Evolutionary conservation across 441 rosid species (phyloP).

Genomic region (Rhodomyrtus psidioides): DNA sequence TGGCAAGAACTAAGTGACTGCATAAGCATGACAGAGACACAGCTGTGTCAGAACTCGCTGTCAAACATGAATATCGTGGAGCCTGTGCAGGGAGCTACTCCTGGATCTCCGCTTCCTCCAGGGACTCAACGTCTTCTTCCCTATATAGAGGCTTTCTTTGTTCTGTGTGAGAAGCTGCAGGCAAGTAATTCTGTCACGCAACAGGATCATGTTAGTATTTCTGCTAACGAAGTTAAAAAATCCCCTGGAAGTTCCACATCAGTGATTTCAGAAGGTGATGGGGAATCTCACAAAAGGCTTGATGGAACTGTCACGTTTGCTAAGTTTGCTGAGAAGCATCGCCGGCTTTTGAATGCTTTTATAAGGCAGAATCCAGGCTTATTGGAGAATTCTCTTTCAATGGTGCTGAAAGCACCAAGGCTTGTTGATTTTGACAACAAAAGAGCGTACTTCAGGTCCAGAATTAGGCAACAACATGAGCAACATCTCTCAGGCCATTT

Average conservation of each 20-base stretch:
- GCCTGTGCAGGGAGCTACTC: slow-evolving; percentile 41
- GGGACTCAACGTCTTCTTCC: slow-evolving; percentile 95
- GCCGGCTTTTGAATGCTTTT: slow-evolving; percentile 86
- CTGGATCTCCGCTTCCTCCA: slow-evolving; percentile 71
- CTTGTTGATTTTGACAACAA: slow-evolving; percentile 98
- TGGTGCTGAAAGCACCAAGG: slow-evolving; percentile 94
- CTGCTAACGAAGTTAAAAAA: slow-evolving; percentile 83
- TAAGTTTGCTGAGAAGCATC: slow-evolving; percentile 94
- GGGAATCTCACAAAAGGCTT: slow-evolving; percentile 56
- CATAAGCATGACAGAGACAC: slow-evolving; percentile 75
- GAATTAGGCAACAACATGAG: slow-evolving; percentile 87
- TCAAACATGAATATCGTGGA: slow-evolving; percentile 48
- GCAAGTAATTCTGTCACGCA: slow-evolving; percentile 41
- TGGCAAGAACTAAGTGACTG: slow-evolving; percentile 96
- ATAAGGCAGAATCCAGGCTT: slow-evolving; percentile 83
- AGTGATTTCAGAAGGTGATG: slow-evolving; percentile 18
- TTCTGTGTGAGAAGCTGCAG: slow-evolving; percentile 87
- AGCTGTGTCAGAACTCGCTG: slow-evolving; percentile 58
- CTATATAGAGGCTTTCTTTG: slow-evolving; percentile 95
- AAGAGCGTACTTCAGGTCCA: slow-evolving; percentile 87
- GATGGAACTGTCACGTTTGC: slow-evolving; percentile 78
- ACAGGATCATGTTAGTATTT: slow-evolving; percentile 60
- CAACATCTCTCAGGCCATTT: slow-evolving; percentile 87
- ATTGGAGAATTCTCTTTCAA: slow-evolving; percentile 85
- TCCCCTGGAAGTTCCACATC: slow-evolving; percentile 48